A percentile compares a stretch with the other conserved stretches of the same genome.
These are phyloP conservation scores for Leccinum obscurum DNA, from an alignment of 768 basidiomycete species.

Conservation along the genomic window DNA sequence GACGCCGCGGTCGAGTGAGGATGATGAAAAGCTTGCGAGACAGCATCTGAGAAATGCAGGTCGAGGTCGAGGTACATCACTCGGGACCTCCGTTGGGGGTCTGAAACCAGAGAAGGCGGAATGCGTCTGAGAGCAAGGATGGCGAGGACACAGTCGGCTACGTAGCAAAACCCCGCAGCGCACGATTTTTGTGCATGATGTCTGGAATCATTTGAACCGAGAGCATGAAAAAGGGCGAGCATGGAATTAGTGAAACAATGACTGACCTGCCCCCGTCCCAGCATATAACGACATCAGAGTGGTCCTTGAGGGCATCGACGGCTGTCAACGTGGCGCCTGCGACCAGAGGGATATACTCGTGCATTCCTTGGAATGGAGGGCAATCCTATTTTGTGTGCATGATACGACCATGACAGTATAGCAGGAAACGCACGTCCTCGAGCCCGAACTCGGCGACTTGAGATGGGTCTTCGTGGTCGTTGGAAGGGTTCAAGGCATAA, in stretches of 20 bases:
- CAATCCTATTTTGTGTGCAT: conserved; percentile 61
- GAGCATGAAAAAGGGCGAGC: background rate
- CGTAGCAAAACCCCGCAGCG: conserved; percentile 93
- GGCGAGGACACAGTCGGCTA: conserved; percentile 84
- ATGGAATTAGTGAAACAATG: background rate
- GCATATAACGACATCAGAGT: conserved; percentile 63
- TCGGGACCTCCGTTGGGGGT: conserved; percentile 45
- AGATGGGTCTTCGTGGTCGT: conserved; percentile 24
- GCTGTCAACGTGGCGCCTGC: conserved; percentile 82
- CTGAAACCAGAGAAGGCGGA: conserved; percentile 14
- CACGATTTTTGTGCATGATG: conserved; percentile 81
- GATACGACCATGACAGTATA: background rate
- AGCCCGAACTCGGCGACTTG: conserved; percentile 50
- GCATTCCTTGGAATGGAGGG: conserved; percentile 68
- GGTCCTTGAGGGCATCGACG: conserved; percentile 54
- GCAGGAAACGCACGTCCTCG: conserved; percentile 47
- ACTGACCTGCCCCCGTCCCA: conserved; percentile 89
- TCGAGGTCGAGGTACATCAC: conserved; percentile 94
- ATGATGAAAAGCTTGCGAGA: conserved; percentile 71
- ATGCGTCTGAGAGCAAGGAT: conserved; percentile 66
- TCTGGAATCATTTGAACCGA: conserved; percentile 35
- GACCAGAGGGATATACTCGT: conserved; percentile 66
- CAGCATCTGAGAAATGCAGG: conserved; percentile 88
- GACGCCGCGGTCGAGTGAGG: conserved; percentile 35
- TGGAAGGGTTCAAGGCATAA: conserved; percentile 43